Evolutionary conservation across 768 basidiomycete species (phyloP), one percentile per base, ranked within the genome.

Genomic region (Leccinellum rugosiceps): DNA sequence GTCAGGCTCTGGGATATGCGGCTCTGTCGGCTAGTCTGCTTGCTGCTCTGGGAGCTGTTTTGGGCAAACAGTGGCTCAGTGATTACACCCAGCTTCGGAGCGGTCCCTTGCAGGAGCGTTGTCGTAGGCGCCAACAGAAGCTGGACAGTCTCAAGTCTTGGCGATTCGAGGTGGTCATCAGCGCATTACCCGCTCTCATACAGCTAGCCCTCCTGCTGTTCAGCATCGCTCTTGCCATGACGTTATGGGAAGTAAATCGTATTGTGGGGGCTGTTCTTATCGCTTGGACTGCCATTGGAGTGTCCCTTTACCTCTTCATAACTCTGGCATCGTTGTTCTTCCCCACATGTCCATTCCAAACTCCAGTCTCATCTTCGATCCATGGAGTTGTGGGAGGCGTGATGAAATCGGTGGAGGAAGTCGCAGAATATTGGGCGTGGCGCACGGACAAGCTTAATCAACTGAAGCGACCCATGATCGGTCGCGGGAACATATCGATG

Each of bases 151-250:
- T 67, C 25, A 44, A 59, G 23, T 23, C 48, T 10, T 67, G 65
- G 65, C 54, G 51, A 23, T 68, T 67, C 19, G 50, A 56, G n/a
- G n/a, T n/a, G n/a, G n/a, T n/a, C n/a, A n/a, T n/a, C n/a, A n/a
- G n/a, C n/a, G n/a, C n/a, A n/a, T n/a, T n/a, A n/a, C n/a, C n/a
- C n/a, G n/a, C n/a, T n/a, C n/a, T n/a, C n/a, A n/a, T n/a, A n/a
- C n/a, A n/a, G 45, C 21, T 67, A 30, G 68, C 65, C 1, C 58
- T 68, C 32, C 45, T 68, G 13, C 44, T 68, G n/a, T 67, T 67
- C 45, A 46, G 50, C 10, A 52, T 59, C 25, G 47, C 67, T 6
- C 59, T 68, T 32, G 31, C 62, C 6, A 49, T 58, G 8, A 53
- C 55, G 28, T 19, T 61, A 11, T 66, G 65, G 65, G 47, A 52